Conservation (phyloP, 768 basidiomycete genomes). For the Termitomyces eurrhizus region DNA sequence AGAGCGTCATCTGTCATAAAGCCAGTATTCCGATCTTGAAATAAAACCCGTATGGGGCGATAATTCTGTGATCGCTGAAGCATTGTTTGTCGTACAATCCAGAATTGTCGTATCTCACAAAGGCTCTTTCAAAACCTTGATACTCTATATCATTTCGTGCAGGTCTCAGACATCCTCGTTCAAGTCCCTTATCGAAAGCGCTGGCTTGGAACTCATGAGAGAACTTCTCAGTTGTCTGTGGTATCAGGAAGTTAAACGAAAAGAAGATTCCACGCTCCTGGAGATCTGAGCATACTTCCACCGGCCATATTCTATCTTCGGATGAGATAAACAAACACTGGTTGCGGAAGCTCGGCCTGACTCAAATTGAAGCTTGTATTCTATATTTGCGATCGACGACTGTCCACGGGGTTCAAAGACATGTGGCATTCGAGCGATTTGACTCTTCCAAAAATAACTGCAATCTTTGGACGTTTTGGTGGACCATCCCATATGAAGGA, state of each 20-base stretch:
- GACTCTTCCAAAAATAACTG: neutral
- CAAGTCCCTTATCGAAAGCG: neutral
- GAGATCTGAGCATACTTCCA: conserved; percentile 7
- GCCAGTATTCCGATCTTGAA: no score
- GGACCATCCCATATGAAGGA: neutral
- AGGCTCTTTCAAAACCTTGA: conserved; percentile 8
- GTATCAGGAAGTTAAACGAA: neutral
- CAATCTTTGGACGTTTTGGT: neutral
- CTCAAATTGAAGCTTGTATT: neutral
- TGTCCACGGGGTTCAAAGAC: neutral
- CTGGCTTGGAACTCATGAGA: conserved; percentile 3
- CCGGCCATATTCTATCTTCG: neutral
- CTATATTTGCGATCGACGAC: neutral
- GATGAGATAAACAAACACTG: neutral
- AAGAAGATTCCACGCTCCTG: neutral
- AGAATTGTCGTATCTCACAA: conserved; percentile 11
- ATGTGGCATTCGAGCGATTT: neutral
- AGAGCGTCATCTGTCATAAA: conserved; percentile 12
- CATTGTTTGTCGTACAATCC: conserved; percentile 19
- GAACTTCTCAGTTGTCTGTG: conserved; percentile 8
- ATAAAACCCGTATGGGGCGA: no score
- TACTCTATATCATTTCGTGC: conserved; percentile 8
- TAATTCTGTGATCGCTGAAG: conserved; percentile 8
- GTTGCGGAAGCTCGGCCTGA: neutral
- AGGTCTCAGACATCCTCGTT: conserved; percentile 3